Evolutionary conservation across 371 early-diverging fungal species (phyloP), one percentile per base, ranked within the genome.

Genomic region (Aphelidium insulamus): DNA sequence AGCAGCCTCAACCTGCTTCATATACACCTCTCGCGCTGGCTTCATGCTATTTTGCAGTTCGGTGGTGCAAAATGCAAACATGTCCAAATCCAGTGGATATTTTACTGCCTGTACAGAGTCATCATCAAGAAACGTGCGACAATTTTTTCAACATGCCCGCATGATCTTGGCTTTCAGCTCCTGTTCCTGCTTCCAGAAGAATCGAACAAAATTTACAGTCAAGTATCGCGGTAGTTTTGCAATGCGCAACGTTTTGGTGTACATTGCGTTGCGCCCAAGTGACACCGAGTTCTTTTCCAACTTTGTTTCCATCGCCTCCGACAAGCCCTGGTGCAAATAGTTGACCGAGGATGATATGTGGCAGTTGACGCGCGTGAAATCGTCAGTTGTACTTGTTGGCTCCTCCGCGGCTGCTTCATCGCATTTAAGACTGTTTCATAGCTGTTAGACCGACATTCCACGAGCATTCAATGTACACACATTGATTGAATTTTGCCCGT

Each of bases 151-250:
- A 26, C 19, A 3, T 30, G 57, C 62, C 48, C 59, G 62, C 30
- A 81, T 42, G 47, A 97, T 92, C 55, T 97, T 97, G 26, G 91
- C 84, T 30, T 76, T 77, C n/a, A 80, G 63, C 25, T 62, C 55
- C 43, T 78, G 77, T 15, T 66, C 52, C 0, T 76, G 57, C 42
- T 90, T 88, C 97, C 97, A 95, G 54, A 77, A 91, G 57, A 92
- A 91, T 16, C 97, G 70, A 23, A 88, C 77, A 51, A 85, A 91
- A 38, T 82, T 73, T 12, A 91, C 54, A 0, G 88, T 72, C 36
- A 97, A 47, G 45, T 94, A 94, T 10, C 59, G 48, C 1, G 97
- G 97, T 21, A 94, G 50, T 3, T 90, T 69, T 9, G 65, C 66
- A 15, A 97, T 69, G 25, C 66, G 58, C 24, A 71, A 67, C 4